These are phyloP conservation scores for Sporodiniella umbellata DNA, from an alignment of 371 early-diverging fungal genomes.

Conservation along the genomic window DNA sequence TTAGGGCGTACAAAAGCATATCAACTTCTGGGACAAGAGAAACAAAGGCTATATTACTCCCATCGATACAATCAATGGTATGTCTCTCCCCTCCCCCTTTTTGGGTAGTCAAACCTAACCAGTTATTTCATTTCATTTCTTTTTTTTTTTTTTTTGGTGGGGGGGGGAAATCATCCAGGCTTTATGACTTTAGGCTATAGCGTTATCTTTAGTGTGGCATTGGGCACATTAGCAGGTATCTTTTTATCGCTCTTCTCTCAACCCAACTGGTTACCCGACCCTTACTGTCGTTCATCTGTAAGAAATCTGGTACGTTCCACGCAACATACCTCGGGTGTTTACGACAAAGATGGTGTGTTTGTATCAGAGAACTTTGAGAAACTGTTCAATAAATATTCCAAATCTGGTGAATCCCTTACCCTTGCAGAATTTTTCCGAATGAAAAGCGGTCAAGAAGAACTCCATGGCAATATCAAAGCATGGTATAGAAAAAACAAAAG, in stretches of 20 bases:
- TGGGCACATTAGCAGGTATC: slow-evolving; percentile 16
- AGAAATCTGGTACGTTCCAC: slow-evolving; percentile 5
- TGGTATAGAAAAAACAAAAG: slow-evolving; percentile 5
- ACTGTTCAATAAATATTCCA: slow-evolving; percentile 30
- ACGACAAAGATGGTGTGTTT: slow-evolving; percentile 29
- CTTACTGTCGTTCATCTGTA: slow-evolving; percentile 16
- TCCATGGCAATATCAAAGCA: slow-evolving; percentile 9
- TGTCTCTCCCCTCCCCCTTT: too few relatives aligned
- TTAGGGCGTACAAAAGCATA: slow-evolving; percentile 24
- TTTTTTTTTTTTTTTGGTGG: too few relatives aligned
- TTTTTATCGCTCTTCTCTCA: slow-evolving; percentile 20
- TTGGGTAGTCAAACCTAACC: too few relatives aligned
- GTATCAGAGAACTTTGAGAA: slow-evolving; percentile 26
- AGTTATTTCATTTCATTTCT: too few relatives aligned
- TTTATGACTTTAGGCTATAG: slow-evolving; percentile 23
- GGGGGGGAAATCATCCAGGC: too few relatives aligned
- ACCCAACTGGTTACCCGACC: slow-evolving; percentile 20
- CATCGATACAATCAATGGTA: slow-evolving; percentile 23
- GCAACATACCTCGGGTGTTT: slow-evolving; percentile 15
- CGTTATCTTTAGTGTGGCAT: slow-evolving; percentile 13
- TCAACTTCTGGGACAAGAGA: slow-evolving; percentile 20
- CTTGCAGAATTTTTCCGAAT: slow-evolving; percentile 26
- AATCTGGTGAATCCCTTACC: slow-evolving; percentile 28
- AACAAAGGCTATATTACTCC: slow-evolving; percentile 28
- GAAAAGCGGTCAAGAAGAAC: slow-evolving; percentile 24